Evolutionary conservation across 2,329 filamentous ascomycete species (phyloP), one percentile per base, ranked within the genome.

Genomic region (Stemphylium lycopersici): DNA sequence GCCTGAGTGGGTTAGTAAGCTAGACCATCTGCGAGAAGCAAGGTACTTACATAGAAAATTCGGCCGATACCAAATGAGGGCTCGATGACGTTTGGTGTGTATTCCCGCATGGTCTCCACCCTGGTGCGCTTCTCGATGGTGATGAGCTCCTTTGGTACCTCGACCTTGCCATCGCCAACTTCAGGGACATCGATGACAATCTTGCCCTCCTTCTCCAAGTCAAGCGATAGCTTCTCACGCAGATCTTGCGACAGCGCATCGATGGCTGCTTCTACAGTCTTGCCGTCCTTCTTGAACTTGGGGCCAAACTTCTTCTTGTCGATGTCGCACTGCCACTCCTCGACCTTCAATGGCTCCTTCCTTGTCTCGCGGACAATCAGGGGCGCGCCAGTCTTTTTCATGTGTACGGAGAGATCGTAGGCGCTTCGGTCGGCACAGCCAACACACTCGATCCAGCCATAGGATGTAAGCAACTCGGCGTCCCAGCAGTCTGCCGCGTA

Each of bases 401-500:
- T 88, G 78, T 98, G 95, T 8, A 97, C 93, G 32, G 86, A 89
- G 74, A 98, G 77, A 77, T 99, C 95, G 76, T 96, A 99, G 16
- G 95, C 95, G 73, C 90, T 96, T 69, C 95, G 87, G 75, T 97
- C 93, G 57, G 95, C 95, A 76, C 95, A 98, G 59, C 95, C 95
- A 69, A 98, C 93, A 76, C 93, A 98, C 81, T 99, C 95, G 60
- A 98, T 90, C 95, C 95, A 99, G 74, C 95, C 95, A 70, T 93
- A 93, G 58, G 90, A 93, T 53, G 91, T 98, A 59, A 90, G 82
- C 50, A 99, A 81, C 77, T 99, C 95, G 12, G 92, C 93, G 77
- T 99, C 95, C 95, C 95, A 98, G 80, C 95, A 99, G 80, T 99
- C 95, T 51, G 88, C 85, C 41, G 95, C 95, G 74, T 99, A 99